Percentiles rank a stretch among this genome's conserved stretches.
Evolutionary conservation across 106 monocot species (phyloP).

Genomic region (Phalaenopsis equestris): DNA sequence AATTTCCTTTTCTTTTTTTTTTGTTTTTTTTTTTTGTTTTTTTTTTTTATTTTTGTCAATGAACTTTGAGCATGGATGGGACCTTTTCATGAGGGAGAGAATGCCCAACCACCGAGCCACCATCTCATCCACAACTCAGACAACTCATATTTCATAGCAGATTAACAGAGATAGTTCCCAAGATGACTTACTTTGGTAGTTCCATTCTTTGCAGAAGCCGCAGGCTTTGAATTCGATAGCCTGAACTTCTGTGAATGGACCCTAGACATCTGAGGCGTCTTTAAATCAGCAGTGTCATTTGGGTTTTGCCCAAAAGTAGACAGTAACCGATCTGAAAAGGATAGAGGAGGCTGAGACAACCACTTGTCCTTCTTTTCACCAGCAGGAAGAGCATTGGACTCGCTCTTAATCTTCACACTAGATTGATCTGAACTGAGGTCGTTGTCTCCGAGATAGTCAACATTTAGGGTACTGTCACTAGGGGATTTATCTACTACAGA

Average conservation of each 20-base stretch:
- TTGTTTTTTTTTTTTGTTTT: too few species aligned
- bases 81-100: too few species aligned
- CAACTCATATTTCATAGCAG: neutral
- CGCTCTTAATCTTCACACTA: slow-evolving; percentile 8
- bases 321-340: slow-evolving; percentile 30
- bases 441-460: slow-evolving; percentile 34
- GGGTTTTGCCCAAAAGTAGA: neutral
- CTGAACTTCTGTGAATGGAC: slow-evolving; percentile 53
- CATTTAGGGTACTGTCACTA: slow-evolving; percentile 58
- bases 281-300: slow-evolving; percentile 6
- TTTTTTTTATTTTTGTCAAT: too few species aligned
- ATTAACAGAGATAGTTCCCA: neutral
- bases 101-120: too few species aligned
- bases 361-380: slow-evolving; percentile 28
- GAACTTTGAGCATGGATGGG: too few species aligned
- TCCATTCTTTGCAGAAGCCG: slow-evolving; percentile 35
- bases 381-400: neutral
- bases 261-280: slow-evolving; percentile 44
- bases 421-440: slow-evolving; percentile 14
- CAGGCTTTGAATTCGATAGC: slow-evolving; percentile 39
- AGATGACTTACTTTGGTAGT: slow-evolving; percentile 48
- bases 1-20: neutral
- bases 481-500: slow-evolving; percentile 88
- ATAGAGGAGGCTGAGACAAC: slow-evolving; percentile 21
- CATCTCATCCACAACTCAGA: too few species aligned